Conservation (phyloP, 139 green algal genomes). For the Marvania coccoides region DNA sequence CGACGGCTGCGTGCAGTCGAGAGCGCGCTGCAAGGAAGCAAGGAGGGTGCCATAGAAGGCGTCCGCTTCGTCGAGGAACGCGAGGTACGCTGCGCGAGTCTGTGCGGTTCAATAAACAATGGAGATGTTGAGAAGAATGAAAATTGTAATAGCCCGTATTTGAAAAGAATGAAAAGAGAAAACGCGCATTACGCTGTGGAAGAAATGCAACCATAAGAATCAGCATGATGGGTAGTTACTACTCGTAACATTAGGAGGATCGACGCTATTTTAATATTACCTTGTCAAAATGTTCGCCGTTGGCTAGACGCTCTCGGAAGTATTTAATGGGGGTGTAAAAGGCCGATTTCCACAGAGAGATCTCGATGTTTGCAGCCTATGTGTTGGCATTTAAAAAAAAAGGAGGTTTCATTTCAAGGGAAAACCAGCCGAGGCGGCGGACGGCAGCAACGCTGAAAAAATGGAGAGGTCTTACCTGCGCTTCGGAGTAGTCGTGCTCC, state of each 20-base stretch:
- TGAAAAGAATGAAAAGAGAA: not conserved
- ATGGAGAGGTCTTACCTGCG: constrained; percentile 24
- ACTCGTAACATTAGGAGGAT: no score
- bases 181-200: not conserved
- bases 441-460: not conserved
- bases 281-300: constrained; percentile 15
- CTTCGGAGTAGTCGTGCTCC: constrained; percentile 40
- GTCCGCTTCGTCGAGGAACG: constrained; percentile 52
- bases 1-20: no score
- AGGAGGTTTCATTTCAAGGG: not conserved
- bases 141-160: no score
- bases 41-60: constrained; percentile 53
- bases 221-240: not conserved
- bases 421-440: not conserved
- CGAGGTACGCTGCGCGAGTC: constrained; percentile 33
- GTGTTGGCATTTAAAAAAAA: not conserved
- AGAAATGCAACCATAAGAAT: not conserved
- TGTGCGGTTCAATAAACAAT: not conserved
- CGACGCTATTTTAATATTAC: no score
- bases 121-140: not conserved
- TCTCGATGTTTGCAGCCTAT: constrained; percentile 28
- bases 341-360: constrained; percentile 55
- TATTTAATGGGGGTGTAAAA: constrained; percentile 72
- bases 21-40: constrained; percentile 41
- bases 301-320: constrained; percentile 44